Evolutionary conservation across 768 basidiomycete species (phyloP), one percentile per base, ranked within the genome.

Genomic region (Antrodiella citrinella): DNA sequence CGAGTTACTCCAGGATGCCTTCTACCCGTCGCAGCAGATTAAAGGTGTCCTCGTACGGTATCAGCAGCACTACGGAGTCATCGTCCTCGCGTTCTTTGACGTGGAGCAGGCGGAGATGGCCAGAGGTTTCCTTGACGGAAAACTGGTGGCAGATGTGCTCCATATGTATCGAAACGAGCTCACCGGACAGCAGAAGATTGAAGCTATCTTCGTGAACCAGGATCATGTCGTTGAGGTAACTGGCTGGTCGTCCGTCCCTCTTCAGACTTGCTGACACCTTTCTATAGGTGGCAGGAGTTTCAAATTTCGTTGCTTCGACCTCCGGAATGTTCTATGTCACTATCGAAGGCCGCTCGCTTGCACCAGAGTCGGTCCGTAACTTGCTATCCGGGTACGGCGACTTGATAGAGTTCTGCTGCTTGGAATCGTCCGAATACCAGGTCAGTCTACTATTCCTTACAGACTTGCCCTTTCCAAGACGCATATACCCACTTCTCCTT

Each of bases 31-130:
- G 15, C 60, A 62, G 26, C 62, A 63, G 44, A 72, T 85, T 50
- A 80, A 81, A 59, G 80, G 79, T 7, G 72, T 84, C 45, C 77
- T 77, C 54, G 71, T 73, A 26, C 73, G 74, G 26, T 73, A 72
- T 53, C 75, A 75, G 46, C 67, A 69, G 45, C 69, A 70, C 9
- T 68, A 76, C 30, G 81, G 81, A 4, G 65, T 77, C 40, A 66
- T 84, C 42, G 69, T 84, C 52, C 53, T 82, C 18, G 75, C 80
- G 4, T 84, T 85, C 55, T 77, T 74, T 63, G 82, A 86, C 55
- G 61, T 75, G 41, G 74, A 82, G 46, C 67, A 81, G 45, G 76
- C 81, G 2, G 68, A 68, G 38, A 69, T 68, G 4, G 77, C 78
- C 2, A 18, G 50, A 44, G 44, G 51, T 41, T 47, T 50, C 12